Evolutionary conservation across 2,329 filamentous ascomycete species (phyloP), one percentile per base, ranked within the genome.

Genomic region (Calonectria hawksworthii): DNA sequence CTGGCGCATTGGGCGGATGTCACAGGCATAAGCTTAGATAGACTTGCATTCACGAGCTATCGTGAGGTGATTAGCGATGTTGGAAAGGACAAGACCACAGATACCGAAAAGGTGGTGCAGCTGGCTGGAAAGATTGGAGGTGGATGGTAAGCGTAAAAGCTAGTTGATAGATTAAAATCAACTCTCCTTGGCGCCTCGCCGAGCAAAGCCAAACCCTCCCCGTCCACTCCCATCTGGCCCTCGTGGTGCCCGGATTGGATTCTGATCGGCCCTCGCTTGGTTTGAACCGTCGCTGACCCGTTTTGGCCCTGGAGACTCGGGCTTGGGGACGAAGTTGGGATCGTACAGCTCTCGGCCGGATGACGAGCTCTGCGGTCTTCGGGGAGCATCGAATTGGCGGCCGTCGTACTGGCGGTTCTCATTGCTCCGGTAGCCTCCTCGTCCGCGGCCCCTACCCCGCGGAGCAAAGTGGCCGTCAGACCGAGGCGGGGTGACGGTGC

Each of bases 41-140:
- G 90, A 83, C 87, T 99, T 82, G 92, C 93, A 72, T 95, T 94
- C 84, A 99, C 97, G 72, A 98, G 92, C 67, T 99, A 95, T 87
- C 92, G 97, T 76, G 93, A 96, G 85, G 96, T 99, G 28, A 93
- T 98, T 81, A 98, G 96, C 86, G 95, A 99, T 83, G 95, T 99
- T 54, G 97, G 97, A 66, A 98, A 97, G 87, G 89, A 91, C 77
- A 87, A 90, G 83, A 82, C 88, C 84, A 88, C 89, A 74, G 94
- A 96, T 83, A 93, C 94, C 54, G 94, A 98, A 82, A 92, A 93
- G 74, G 96, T 98, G 51, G 94, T 96, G 73, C 95, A 97, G 82
- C 89, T 99, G 82, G 96, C 96, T 61, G 93, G 95, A 71, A 97
- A 96, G 85, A 94, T 96, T 80, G 97, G 96, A 68, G 97, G 97